A percentile compares a stretch with the other conserved stretches of the same genome.
phyloP scores from a whole-genome alignment of 257 asterid species.

The Fraxinus pennsylvanica region DNA sequence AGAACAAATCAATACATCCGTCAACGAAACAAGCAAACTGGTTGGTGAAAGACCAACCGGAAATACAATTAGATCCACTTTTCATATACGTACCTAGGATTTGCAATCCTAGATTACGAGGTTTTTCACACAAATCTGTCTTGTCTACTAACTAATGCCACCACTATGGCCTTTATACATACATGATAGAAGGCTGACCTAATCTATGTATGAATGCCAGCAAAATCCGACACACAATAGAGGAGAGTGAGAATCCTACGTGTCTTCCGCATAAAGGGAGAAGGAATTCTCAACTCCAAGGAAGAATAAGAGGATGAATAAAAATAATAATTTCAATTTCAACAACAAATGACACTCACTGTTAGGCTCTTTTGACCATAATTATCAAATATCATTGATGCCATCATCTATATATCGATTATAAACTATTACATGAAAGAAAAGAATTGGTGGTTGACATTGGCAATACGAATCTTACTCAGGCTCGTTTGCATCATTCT shows the following conservation, averaged over 20 bases:
- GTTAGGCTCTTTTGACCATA: background rate
- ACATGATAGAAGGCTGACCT: background rate
- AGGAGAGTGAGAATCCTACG: too few species aligned
- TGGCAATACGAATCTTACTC: background rate
- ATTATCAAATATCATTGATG: background rate
- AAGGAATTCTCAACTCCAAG: background rate
- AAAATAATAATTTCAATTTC: background rate
- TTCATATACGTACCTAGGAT: background rate
- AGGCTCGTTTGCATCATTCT: background rate
- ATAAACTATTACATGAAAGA: background rate
- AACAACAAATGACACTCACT: background rate
- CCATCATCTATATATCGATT: background rate
- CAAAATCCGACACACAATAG: too few species aligned
- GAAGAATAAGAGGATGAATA: background rate
- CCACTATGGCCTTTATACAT: too few species aligned
- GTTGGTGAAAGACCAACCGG: background rate
- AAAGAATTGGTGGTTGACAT: background rate
- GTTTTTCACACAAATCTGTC: background rate
- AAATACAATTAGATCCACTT: background rate
- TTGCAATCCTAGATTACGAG: background rate
- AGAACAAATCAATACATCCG: background rate
- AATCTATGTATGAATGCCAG: too few species aligned
- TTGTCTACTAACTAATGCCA: background rate
- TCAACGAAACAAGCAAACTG: background rate
- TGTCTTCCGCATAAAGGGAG: background rate